These are phyloP conservation scores for Parasitella parasitica DNA, from an alignment of 371 early-diverging fungal genomes.

Conservation along the genomic window DNA sequence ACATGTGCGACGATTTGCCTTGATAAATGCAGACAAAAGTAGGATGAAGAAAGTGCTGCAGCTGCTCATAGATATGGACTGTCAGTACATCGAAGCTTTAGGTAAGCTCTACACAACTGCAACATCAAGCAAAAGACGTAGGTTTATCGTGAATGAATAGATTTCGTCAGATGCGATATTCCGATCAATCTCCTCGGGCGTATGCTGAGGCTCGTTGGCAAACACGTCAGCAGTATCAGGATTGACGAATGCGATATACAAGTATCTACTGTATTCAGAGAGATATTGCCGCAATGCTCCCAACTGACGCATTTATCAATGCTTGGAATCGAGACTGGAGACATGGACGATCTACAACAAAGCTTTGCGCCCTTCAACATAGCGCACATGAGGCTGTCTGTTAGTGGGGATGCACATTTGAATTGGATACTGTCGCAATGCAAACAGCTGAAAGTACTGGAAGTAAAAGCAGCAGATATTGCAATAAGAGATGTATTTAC, in stretches of 20 bases:
- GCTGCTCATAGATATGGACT: constrained; percentile 25
- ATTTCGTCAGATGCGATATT: constrained; percentile 19
- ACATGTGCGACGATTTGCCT: constrained; percentile 25
- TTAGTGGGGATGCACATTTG: not conserved
- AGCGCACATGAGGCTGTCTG: not conserved
- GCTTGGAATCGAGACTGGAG: constrained; percentile 1
- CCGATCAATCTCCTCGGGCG: constrained; percentile 6
- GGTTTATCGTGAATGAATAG: no score
- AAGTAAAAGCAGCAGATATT: not conserved
- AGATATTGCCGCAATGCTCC: constrained; percentile 8
- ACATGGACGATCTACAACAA: not conserved
- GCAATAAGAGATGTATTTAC: not conserved
- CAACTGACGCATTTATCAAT: constrained; percentile 22
- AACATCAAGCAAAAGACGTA: no score
- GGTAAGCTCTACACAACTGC: constrained; percentile 11
- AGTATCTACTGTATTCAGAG: not conserved
- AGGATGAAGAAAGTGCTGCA: constrained; percentile 20
- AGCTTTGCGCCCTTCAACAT: not conserved
- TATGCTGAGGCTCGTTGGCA: constrained; percentile 27
- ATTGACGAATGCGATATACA: constrained; percentile 13
- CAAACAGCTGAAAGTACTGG: not conserved
- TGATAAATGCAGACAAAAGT: constrained; percentile 10
- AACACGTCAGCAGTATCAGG: constrained; percentile 17
- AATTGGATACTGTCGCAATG: not conserved
- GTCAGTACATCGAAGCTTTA: constrained; percentile 30